These are phyloP conservation scores for Erodium texanum DNA, from an alignment of 441 rosid genomes.

Conservation along the genomic window DNA sequence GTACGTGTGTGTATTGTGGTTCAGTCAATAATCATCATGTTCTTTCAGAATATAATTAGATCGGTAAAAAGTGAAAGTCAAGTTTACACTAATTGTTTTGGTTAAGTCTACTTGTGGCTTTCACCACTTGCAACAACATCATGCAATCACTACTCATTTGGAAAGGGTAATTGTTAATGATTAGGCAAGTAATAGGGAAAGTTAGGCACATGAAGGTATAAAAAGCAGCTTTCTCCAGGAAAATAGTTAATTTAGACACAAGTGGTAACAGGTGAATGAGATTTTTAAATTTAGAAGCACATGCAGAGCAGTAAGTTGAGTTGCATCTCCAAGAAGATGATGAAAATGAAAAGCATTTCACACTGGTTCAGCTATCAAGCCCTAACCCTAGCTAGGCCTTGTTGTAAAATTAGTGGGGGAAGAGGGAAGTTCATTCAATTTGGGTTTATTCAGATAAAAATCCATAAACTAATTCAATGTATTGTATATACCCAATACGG, in stretches of 20 bases:
- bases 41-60: background rate
- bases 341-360: conserved; percentile 7
- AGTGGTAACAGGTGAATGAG: background rate
- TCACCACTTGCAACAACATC: background rate
- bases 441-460: background rate
- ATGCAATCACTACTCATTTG: background rate
- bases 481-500: too few species aligned
- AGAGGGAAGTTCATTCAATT: too few species aligned
- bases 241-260: background rate
- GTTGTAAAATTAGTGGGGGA: background rate
- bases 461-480: too few species aligned
- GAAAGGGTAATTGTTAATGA: background rate
- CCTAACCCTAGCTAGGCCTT: background rate
- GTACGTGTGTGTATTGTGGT: background rate
- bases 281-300: conserved; percentile 14
- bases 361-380: background rate
- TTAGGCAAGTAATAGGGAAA: background rate
- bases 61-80: background rate
- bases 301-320: conserved; percentile 17
- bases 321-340: conserved; percentile 4
- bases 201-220: too few species aligned
- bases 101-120: background rate
- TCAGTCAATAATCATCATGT: background rate
- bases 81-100: background rate
- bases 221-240: background rate